phyloP scores from a whole-genome alignment of 805 yeast species.

The Candida saitoana region DNA sequence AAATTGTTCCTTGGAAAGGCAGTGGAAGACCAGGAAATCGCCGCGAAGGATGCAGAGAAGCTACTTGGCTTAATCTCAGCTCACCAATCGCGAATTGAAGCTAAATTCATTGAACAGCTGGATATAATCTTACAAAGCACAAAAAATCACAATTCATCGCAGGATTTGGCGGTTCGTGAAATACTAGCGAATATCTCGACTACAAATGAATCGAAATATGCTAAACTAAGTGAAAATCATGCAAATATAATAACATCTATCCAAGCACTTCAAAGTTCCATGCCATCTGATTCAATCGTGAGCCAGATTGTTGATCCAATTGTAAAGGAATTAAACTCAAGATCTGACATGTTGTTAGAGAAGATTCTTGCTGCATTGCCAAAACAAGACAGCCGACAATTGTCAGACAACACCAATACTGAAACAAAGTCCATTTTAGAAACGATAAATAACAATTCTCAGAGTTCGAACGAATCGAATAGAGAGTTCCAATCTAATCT shows the following conservation, averaged over 20 bases:
- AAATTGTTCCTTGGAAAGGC: not conserved
- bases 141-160: not conserved
- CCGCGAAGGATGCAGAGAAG: not conserved
- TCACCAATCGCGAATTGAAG: not conserved
- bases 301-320: conserved; percentile 23
- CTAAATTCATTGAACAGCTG: not conserved
- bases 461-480: not conserved
- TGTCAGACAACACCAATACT: not conserved
- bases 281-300: conserved; percentile 13
- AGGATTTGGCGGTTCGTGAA: not conserved
- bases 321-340: conserved; percentile 20
- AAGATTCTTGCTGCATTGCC: conserved; percentile 8
- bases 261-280: conserved; percentile 5
- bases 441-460: not conserved
- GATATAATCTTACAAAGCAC: not conserved
- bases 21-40: not conserved
- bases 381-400: not conserved
- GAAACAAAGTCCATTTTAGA: not conserved
- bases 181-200: not conserved
- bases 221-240: not conserved
- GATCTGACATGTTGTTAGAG: conserved; percentile 14
- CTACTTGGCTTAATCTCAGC: not conserved
- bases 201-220: not conserved
- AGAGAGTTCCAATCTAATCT: not conserved
- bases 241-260: not conserved